These are phyloP conservation scores for Geranium incanum DNA, from an alignment of 441 rosid genomes.

Conservation along the genomic window DNA sequence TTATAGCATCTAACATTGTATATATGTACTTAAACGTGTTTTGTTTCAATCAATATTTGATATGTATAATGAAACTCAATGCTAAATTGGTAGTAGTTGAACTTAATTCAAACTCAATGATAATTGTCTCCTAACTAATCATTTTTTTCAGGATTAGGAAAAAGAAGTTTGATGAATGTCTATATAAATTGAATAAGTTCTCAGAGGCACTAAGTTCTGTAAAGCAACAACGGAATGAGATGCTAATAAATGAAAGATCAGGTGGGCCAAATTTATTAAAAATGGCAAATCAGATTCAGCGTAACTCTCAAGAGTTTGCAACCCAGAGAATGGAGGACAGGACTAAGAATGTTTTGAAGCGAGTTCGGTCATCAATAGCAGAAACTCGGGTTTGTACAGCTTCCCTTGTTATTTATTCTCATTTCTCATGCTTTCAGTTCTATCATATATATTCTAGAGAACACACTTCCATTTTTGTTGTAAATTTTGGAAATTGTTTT, in stretches of 20 bases:
- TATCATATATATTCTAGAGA: background rate
- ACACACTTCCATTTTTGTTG: background rate
- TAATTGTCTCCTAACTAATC: slow-evolving; percentile 18
- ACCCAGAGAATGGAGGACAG: slow-evolving; percentile 46
- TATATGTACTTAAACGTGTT: background rate
- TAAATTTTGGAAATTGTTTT: background rate
- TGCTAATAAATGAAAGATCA: slow-evolving; percentile 34
- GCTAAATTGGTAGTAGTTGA: slow-evolving; percentile 3
- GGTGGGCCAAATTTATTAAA: slow-evolving; percentile 34
- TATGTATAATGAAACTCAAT: background rate
- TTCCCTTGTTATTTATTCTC: slow-evolving; percentile 8
- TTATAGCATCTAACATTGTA: background rate
- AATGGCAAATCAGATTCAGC: slow-evolving; percentile 36
- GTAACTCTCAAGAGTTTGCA: slow-evolving; percentile 37
- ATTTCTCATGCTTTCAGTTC: slow-evolving; percentile 8
- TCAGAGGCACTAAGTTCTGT: slow-evolving; percentile 31
- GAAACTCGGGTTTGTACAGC: slow-evolving; percentile 45
- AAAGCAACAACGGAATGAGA: slow-evolving; percentile 43
- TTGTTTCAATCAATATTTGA: background rate
- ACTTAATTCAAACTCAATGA: background rate
- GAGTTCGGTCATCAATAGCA: slow-evolving; percentile 46
- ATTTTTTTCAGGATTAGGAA: slow-evolving; percentile 36
- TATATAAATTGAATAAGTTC: slow-evolving; percentile 33
- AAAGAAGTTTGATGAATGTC: slow-evolving; percentile 34
- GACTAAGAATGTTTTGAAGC: slow-evolving; percentile 44